phyloP scores from a whole-genome alignment of 495 filamentous ascomycete species.

The Diplogelasinospora grovesii region DNA sequence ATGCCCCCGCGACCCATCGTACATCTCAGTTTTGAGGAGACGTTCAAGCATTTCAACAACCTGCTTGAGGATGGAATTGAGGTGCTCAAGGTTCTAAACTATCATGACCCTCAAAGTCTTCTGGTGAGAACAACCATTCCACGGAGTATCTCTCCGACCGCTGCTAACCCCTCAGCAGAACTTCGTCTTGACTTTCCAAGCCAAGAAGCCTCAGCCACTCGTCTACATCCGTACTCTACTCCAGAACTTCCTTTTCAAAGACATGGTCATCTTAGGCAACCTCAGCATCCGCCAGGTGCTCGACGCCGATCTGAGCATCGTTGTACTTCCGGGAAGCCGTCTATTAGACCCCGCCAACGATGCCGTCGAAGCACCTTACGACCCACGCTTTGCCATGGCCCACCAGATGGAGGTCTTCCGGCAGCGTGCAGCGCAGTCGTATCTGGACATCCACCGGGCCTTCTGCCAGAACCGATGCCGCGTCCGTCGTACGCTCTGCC shows the following conservation, averaged over 20 bases:
- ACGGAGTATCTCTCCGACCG: conserved; percentile 6
- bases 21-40: conserved; percentile 62
- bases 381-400: conserved; percentile 70
- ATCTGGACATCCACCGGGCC: conserved; percentile 72
- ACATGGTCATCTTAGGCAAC: conserved; percentile 57
- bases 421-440: conserved; percentile 65
- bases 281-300: conserved; percentile 67
- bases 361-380: conserved; percentile 65
- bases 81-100: conserved; percentile 63
- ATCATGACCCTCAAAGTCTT: conserved; percentile 60
- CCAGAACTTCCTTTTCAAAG: conserved; percentile 67
- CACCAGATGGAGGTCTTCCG: conserved; percentile 75
- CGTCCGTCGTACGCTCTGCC: conserved; percentile 73
- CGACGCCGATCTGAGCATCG: conserved; percentile 68
- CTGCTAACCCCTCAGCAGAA: conserved; percentile 36
- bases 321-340: conserved; percentile 64
- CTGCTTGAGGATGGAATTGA: conserved; percentile 66
- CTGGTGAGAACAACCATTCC: conserved; percentile 38
- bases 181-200: conserved; percentile 64
- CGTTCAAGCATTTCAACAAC: conserved; percentile 59
- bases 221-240: conserved; percentile 79
- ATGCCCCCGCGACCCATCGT: conserved; percentile 90
- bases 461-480: conserved; percentile 88
- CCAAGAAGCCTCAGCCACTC: conserved; percentile 72
- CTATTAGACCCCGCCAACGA: conserved; percentile 69